Conservation (phyloP, 1,284 basidiomycete species). For the Mycosarcoma mackinlayi region DNA sequence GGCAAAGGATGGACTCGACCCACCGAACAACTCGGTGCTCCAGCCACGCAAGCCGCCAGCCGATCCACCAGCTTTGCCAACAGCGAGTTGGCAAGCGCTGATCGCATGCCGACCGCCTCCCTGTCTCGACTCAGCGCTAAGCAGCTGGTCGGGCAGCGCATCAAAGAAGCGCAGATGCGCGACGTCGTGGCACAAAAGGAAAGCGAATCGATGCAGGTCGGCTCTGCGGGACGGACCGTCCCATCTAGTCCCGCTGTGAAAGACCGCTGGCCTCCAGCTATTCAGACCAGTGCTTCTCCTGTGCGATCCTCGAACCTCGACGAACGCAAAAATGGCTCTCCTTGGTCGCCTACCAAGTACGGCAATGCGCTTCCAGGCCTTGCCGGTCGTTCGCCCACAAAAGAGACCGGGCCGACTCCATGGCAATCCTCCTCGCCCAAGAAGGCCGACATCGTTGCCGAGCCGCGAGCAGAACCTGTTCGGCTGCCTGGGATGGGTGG, state of each 20-base stretch:
- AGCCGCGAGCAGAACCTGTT: conserved; percentile 38
- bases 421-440: conserved; percentile 29
- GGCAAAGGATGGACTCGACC: conserved; percentile 33
- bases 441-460: conserved; percentile 21
- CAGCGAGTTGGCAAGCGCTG: conserved; percentile 24
- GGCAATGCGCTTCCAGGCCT: conserved; percentile 52
- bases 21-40: conserved; percentile 10
- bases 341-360: conserved; percentile 48
- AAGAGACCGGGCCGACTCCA: conserved; percentile 15
- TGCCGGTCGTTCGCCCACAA: conserved; percentile 36
- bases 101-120: conserved; percentile 52
- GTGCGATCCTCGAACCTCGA: conserved; percentile 21
- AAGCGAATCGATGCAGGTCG: conserved; percentile 27
- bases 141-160: conserved; percentile 60
- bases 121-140: conserved; percentile 57
- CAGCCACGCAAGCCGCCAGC: conserved; percentile 16
- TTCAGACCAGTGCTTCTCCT: conserved; percentile 22
- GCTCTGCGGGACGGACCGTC: conserved; percentile 25
- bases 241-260: conserved; percentile 43
- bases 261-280: conserved; percentile 44
- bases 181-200: conserved; percentile 42
- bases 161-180: conserved; percentile 58
- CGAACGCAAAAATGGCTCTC: conserved; percentile 22
- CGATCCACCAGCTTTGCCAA: conserved; percentile 22
- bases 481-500: conserved; percentile 52